Conservation (phyloP, 495 filamentous ascomycete genomes). For the Penicillium turbatum region DNA sequence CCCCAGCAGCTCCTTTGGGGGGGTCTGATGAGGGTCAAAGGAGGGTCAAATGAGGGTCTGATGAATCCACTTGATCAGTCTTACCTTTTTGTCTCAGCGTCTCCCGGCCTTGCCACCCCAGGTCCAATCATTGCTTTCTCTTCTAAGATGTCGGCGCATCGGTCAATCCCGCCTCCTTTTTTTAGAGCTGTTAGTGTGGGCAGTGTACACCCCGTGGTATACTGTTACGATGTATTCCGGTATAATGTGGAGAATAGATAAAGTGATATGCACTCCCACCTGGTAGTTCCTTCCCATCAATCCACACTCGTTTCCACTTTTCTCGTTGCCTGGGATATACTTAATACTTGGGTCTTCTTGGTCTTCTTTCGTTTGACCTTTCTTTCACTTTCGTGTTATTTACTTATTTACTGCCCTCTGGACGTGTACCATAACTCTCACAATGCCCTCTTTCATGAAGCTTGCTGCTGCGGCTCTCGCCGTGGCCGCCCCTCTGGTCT, state of each 20-base stretch:
- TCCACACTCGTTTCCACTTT: neutral
- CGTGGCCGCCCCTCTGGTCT: conserved; percentile 31
- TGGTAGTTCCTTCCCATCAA: neutral
- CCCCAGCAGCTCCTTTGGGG: neutral
- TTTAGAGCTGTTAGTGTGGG: conserved; percentile 3
- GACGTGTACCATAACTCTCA: conserved; percentile 7
- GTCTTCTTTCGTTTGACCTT: too few relatives aligned
- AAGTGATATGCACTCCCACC: neutral
- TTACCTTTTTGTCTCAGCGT: conserved; percentile 1
- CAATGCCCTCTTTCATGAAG: conserved; percentile 33
- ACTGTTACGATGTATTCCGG: too few relatives aligned
- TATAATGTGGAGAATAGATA: neutral
- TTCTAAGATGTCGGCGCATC: too few relatives aligned
- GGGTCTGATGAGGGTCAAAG: neutral
- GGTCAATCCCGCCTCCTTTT: conserved; percentile 10
- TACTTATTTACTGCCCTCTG: neutral
- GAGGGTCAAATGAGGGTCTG: neutral
- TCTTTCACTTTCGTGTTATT: neutral
- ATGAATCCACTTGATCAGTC: neutral
- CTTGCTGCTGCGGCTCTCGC: conserved; percentile 35
- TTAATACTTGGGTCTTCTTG: too few relatives aligned
- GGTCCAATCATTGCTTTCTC: neutral
- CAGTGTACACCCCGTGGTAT: neutral
- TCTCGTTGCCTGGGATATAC: neutral
- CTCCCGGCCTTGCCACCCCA: neutral